Evolutionary conservation across 805 yeast species (phyloP).

Genomic region (Wickerhamiella nectarea): DNA sequence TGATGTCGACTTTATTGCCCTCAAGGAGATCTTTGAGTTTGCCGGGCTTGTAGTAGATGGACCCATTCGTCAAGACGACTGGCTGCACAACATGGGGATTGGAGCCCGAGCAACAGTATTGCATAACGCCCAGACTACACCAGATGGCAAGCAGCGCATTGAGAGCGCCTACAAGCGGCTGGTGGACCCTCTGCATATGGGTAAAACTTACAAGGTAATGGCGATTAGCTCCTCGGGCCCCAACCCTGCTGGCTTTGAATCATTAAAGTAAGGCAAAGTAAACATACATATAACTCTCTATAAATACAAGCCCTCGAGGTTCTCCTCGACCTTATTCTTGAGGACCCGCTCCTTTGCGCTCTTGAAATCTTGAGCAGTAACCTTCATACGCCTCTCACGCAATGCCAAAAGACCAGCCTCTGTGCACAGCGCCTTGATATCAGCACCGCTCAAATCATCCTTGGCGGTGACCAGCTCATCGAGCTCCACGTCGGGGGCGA

Average conservation of each 20-base stretch:
- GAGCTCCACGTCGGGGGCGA: conserved; percentile 74
- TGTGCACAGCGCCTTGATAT: conserved; percentile 92
- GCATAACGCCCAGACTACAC: conserved; percentile 29
- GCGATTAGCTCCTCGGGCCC: conserved; percentile 28
- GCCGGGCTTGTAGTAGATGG: conserved; percentile 32
- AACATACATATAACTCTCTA: conserved; percentile 20
- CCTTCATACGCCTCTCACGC: conserved; percentile 96
- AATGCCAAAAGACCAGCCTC: conserved; percentile 93
- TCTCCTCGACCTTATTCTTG: conserved; percentile 94
- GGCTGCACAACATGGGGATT: conserved; percentile 63
- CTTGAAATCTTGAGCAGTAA: conserved; percentile 83
- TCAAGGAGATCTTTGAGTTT: conserved; percentile 28
- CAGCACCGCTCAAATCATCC: conserved; percentile 95
- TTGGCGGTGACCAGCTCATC: conserved; percentile 80
- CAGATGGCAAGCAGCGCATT: conserved; percentile 39
- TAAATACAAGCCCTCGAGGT: conserved; percentile 83
- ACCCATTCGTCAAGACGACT: conserved; percentile 64
- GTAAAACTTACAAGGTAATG: conserved; percentile 59
- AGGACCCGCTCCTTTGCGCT: conserved; percentile 88
- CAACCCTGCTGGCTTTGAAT: conserved; percentile 2
- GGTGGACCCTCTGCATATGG: conserved; percentile 59
- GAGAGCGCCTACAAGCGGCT: conserved; percentile 46
- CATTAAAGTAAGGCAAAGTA: background rate
- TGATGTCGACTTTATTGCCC: conserved; percentile 66
- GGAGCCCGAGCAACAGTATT: conserved; percentile 45